These are phyloP conservation scores for Mycena alexandri DNA, from an alignment of 768 basidiomycete genomes.

Conservation along the genomic window DNA sequence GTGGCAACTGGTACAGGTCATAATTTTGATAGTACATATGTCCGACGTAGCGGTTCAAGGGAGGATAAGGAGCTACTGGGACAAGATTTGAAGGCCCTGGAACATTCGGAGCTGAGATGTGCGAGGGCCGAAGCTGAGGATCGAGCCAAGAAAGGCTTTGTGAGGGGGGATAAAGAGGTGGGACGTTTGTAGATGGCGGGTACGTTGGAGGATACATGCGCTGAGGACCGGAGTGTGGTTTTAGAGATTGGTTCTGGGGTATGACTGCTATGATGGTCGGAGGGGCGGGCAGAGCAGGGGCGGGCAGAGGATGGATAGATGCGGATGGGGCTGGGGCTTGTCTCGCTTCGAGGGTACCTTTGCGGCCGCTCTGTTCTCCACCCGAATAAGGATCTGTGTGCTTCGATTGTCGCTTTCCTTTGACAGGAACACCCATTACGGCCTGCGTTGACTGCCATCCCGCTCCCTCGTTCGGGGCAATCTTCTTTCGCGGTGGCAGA, in stretches of 20 bases:
- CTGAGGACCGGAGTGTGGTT: no score
- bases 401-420: slow-evolving; percentile 2
- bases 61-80: not conserved
- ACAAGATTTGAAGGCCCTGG: not conserved
- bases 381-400: not conserved
- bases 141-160: no score
- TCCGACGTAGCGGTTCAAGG: no score
- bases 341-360: not conserved
- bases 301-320: no score
- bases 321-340: not conserved
- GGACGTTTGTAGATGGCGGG: no score
- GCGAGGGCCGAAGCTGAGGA: no score
- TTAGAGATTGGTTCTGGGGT: no score
- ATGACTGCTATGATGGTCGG: no score
- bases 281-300: no score
- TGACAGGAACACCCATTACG: slow-evolving; percentile 4
- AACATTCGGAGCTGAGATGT: not conserved
- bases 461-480: not conserved
- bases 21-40: not conserved
- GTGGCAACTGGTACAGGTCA: not conserved
- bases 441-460: slow-evolving; percentile 2
- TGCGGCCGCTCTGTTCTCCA: no score
- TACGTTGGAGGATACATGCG: no score
- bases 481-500: slow-evolving; percentile 1
- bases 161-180: no score